Percentiles rank a stretch among this genome's conserved stretches.
These are phyloP conservation scores for Galerina marginata DNA, from an alignment of 768 basidiomycete species.

Conservation along the genomic window DNA sequence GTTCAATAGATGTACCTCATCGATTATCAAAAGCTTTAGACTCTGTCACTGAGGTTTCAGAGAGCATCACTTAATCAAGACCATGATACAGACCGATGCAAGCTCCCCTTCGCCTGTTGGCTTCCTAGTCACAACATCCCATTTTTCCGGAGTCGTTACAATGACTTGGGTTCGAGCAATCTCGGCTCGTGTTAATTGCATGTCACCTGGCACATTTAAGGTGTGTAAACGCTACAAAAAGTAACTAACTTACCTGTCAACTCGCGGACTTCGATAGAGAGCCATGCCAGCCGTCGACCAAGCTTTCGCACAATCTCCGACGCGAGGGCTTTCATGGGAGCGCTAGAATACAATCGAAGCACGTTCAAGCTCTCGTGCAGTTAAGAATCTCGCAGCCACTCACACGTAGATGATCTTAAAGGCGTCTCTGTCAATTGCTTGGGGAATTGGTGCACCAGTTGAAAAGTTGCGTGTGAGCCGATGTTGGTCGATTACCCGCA, in stretches of 20 bases:
- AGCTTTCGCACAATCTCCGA: constrained; percentile 95
- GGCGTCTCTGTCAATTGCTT: constrained; percentile 65
- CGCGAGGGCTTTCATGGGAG: constrained; percentile 98
- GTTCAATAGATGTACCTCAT: constrained; percentile 96
- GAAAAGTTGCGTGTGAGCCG: constrained; percentile 20
- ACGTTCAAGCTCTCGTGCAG: too few species aligned
- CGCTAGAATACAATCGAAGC: constrained; percentile 48
- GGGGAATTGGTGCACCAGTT: constrained; percentile 37
- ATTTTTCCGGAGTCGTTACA: constrained; percentile 98
- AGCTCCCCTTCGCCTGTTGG: constrained; percentile 96
- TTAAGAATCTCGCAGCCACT: constrained; percentile 22
- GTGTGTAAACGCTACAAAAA: neutral
- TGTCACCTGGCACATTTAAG: constrained; percentile 67
- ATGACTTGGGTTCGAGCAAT: constrained; percentile 97
- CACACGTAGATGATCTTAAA: constrained; percentile 99
- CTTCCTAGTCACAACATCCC: constrained; percentile 98
- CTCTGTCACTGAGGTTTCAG: constrained; percentile 50
- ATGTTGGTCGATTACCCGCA: constrained; percentile 86
- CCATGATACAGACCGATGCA: constrained; percentile 68
- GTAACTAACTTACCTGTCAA: constrained; percentile 66
- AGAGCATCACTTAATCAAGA: neutral
- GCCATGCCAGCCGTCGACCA: constrained; percentile 87
- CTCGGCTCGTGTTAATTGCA: constrained; percentile 95
- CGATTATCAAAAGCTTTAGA: constrained; percentile 93
- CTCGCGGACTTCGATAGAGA: constrained; percentile 85